Conservation (phyloP, 2,329 filamentous ascomycete genomes). For the Hirsutella minnesotensis region DNA sequence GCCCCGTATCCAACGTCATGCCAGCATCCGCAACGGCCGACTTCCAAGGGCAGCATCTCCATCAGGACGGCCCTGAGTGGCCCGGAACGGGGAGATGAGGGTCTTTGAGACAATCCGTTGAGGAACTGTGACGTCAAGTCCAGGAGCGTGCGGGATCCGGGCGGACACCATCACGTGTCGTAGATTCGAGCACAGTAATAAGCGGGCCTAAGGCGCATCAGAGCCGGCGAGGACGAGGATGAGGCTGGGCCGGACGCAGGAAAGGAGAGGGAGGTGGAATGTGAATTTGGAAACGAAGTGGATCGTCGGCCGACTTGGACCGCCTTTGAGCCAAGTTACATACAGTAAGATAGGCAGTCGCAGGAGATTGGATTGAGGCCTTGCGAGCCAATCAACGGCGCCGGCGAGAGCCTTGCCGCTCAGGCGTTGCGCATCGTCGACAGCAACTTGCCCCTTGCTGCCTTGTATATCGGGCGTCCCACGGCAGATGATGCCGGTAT, state of each 20-base stretch:
- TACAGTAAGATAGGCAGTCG: too few species aligned
- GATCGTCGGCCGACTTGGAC: conserved; percentile 2
- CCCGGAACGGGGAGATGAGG: neutral
- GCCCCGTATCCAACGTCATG: neutral
- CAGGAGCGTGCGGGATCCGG: neutral
- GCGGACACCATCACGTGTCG: conserved; percentile 2
- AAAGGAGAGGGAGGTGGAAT: neutral
- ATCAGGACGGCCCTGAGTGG: neutral
- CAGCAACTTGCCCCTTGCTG: too few species aligned
- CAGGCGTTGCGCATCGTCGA: too few species aligned
- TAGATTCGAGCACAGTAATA: neutral
- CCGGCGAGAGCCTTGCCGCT: too few species aligned
- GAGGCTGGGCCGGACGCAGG: too few species aligned
- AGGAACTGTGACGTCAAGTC: neutral
- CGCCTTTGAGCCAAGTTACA: neutral
- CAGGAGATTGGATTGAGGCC: neutral
- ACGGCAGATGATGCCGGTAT: too few species aligned
- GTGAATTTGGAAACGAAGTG: neutral
- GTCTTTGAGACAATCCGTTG: neutral
- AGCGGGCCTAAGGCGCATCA: neutral
- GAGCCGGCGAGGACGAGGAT: neutral
- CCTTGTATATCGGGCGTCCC: too few species aligned
- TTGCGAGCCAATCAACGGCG: neutral
- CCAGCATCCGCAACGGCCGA: neutral
- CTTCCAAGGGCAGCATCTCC: neutral